Evolutionary conservation across 768 basidiomycete species (phyloP).

Genomic region (Mycena epipterygia): DNA sequence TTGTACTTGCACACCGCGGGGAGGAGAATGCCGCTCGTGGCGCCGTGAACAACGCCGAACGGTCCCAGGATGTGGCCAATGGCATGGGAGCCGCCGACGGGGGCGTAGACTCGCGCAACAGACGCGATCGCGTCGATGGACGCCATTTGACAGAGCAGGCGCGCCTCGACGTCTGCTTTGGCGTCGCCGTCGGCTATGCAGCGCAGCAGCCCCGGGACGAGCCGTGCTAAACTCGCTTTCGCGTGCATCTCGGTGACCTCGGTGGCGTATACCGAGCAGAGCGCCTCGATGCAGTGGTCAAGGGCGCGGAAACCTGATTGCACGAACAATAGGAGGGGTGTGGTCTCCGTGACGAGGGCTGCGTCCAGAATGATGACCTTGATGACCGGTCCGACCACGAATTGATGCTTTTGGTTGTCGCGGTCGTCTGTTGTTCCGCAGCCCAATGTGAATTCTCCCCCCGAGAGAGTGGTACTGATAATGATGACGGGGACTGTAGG

Average conservation of each 20-base stretch:
- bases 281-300: constrained; percentile 15
- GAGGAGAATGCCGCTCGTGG: constrained; percentile 14
- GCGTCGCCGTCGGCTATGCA: constrained; percentile 12
- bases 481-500: constrained; percentile 13
- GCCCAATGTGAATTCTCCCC: constrained; percentile 7
- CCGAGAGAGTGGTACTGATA: constrained; percentile 19
- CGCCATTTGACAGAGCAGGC: constrained; percentile 6
- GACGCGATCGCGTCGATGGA: constrained; percentile 11
- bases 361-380: constrained; percentile 7
- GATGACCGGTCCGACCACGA: background rate
- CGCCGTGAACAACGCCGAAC: constrained; percentile 5
- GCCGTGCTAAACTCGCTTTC: background rate
- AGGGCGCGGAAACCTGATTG: constrained; percentile 17
- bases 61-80: constrained; percentile 21
- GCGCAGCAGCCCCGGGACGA: constrained; percentile 15
- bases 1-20: constrained; percentile 10
- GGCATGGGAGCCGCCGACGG: constrained; percentile 10
- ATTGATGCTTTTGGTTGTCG: constrained; percentile 17
- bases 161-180: too few species aligned
- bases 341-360: background rate
- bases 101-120: background rate
- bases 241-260: constrained; percentile 17
- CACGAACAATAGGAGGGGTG: background rate
- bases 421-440: constrained; percentile 13
- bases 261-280: constrained; percentile 12